Evolutionary conservation across 1,284 basidiomycete species (phyloP), one percentile per base, ranked within the genome.

Genomic region (Cryptococcus floricola): DNA sequence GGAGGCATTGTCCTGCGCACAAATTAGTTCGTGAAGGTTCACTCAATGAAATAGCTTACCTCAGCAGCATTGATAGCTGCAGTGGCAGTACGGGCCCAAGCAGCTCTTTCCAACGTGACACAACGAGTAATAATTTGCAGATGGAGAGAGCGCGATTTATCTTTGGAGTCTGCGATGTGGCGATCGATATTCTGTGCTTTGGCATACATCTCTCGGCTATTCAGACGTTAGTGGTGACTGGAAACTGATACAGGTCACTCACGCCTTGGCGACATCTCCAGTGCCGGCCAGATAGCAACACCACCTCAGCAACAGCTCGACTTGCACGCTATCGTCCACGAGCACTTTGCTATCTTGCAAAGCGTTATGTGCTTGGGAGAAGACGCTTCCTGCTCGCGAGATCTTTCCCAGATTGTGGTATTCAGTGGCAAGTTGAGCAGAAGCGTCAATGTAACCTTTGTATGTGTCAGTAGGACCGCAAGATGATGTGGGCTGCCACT

Each of bases 381-480:
- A 87, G 14, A 91, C 81, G 1, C 76, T 71, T 0, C 78, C 79
- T 0, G 90, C 89, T 42, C 86, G 83, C 47, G 82, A 82, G 0
- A 79, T 75, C 72, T 87, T 89, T 3, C 92, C 91, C 1, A 95
- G 80, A 46, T 82, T 83, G 39, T 85, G 77, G 66, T 91, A 91
- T 66, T 91, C 87, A 47, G 84, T 80, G 0, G 87, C 91, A 2
- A 94, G 81, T 34, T 86, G 83, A 1, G 86, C 77, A 1, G 87
- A 89, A 1, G 84, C 77, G 1, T 77, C 73, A 9, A 89, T 78
- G 64, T 85, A 89, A 5, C 79, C 91, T 91, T 38, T 28, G 3
- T 6, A 12, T 9, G 7, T 18, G 18, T 48, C 34, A 39, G 31
- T 42, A 16, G 9, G 4, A 18, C 9, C 23, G 12, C 14, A 12